Conservation (phyloP, 306 rosid genomes). For the Sophora flavescens region DNA sequence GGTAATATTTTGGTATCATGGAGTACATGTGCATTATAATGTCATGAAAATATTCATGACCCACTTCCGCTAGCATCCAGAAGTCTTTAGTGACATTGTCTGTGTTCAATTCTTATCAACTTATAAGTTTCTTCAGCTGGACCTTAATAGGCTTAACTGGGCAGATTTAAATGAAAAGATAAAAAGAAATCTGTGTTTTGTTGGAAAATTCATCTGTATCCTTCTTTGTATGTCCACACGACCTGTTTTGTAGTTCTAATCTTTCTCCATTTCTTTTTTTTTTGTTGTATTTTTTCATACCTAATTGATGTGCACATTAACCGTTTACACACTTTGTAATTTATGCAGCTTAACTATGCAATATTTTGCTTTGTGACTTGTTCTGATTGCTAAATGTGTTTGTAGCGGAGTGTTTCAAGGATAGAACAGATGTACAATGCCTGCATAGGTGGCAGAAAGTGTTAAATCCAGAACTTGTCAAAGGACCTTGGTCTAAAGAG, state of each 20-base stretch:
- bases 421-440: constrained; percentile 98
- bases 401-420: constrained; percentile 95
- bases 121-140: constrained; percentile 7
- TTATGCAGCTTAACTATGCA: constrained; percentile 34
- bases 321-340: constrained; percentile 18
- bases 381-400: constrained; percentile 47
- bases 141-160: background rate
- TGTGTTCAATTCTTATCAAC: background rate
- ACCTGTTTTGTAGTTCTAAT: background rate
- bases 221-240: background rate
- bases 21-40: constrained; percentile 19
- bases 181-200: background rate
- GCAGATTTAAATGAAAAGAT: constrained; percentile 18
- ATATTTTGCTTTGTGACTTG: constrained; percentile 36
- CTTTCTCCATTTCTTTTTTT: no score
- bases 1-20: constrained; percentile 55
- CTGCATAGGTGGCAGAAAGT: constrained; percentile 99
- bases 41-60: background rate
- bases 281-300: background rate
- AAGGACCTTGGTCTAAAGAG: constrained; percentile 99
- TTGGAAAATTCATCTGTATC: background rate
- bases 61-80: constrained; percentile 14
- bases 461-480: constrained; percentile 94
- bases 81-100: constrained; percentile 1
- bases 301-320: background rate